Conservation (phyloP, 1,284 basidiomycete species). For the Apiotrichum siamense region DNA sequence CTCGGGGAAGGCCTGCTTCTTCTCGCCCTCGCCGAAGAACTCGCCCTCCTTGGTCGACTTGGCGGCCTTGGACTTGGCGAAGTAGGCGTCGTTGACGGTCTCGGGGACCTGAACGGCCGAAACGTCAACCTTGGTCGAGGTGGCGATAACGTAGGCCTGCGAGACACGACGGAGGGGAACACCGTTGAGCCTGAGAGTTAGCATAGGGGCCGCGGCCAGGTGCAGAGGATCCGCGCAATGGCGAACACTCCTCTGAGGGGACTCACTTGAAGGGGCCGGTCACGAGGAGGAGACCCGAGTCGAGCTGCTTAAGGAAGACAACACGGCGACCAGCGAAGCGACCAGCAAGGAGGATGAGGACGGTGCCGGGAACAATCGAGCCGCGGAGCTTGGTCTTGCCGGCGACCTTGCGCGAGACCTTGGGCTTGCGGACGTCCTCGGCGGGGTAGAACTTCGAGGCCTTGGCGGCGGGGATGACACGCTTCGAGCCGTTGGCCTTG, state of each 20-base stretch:
- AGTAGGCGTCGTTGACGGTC: conserved; percentile 93
- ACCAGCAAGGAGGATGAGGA: conserved; percentile 95
- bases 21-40: conserved; percentile 83
- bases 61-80: conserved; percentile 72
- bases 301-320: conserved; percentile 95
- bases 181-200: conserved; percentile 65
- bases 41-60: conserved; percentile 81
- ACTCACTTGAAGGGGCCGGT: conserved; percentile 87
- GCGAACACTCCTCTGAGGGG: background rate
- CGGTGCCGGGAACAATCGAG: conserved; percentile 87
- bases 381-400: conserved; percentile 67
- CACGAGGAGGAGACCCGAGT: conserved; percentile 87
- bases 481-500: conserved; percentile 85
- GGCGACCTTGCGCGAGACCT: conserved; percentile 82
- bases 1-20: conserved; percentile 87
- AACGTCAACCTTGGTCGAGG: conserved; percentile 90
- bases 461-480: conserved; percentile 73
- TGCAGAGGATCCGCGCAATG: background rate
- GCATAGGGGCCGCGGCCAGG: background rate
- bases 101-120: conserved; percentile 64
- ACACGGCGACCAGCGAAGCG: conserved; percentile 98
- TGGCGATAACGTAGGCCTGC: conserved; percentile 99
- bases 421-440: conserved; percentile 84
- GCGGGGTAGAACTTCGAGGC: conserved; percentile 95
- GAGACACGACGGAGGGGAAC: conserved; percentile 97